Base-by-base conservation (phyloP, 768 basidiomycete genomes). In the Boletus coccyginus region DNA sequence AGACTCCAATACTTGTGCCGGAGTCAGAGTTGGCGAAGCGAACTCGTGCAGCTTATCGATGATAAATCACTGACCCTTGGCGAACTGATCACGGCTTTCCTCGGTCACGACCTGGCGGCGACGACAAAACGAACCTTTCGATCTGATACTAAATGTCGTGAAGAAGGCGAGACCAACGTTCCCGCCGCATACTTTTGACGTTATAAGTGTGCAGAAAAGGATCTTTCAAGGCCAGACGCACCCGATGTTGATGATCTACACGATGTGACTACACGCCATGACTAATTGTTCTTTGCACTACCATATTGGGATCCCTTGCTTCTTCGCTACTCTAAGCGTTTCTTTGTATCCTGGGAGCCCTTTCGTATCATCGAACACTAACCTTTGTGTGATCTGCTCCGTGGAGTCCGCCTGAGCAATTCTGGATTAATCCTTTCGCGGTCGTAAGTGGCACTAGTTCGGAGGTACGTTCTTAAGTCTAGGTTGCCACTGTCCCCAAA, bases 1-100 rank as follows among this genome's bases (percentile, higher is more conserved):
- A 12, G 77, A 74, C 54, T 73, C 76, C 1, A 70, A 52, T 1
- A 69, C 65, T 60, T 84, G 83, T 33, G 74, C 72, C 5, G 68
- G 64, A n/a, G 80, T 82, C 29, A 81, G 59, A 1, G 79, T 77
- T 7, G 75, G 19, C 17, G 55, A 46, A 19, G 53, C 60, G n/a
- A 35, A 19, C 19, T 46, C 41, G 50, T 44, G 19, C n/a, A 11
- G 36, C 13, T 17, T 35, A 49, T 27, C 10, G 24, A n/a, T n/a
- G 36, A 33, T n/a, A 36, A 24, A 31, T 53, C 35, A 19, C 7
- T 16, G 36, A 29, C 16, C 31, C 32, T 33, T 27, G 27, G 27
- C 27, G 27, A 27, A 27, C 27, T 27, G 27, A 27, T 27, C 27
- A 27, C 27, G 27, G 27, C 27, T 27, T 27, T 6, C 27, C 6